Percentiles rank a stretch among this genome's conserved stretches.
Conservation (phyloP, 176 grass and related monocot genomes). For the Cenchrus americanus region DNA sequence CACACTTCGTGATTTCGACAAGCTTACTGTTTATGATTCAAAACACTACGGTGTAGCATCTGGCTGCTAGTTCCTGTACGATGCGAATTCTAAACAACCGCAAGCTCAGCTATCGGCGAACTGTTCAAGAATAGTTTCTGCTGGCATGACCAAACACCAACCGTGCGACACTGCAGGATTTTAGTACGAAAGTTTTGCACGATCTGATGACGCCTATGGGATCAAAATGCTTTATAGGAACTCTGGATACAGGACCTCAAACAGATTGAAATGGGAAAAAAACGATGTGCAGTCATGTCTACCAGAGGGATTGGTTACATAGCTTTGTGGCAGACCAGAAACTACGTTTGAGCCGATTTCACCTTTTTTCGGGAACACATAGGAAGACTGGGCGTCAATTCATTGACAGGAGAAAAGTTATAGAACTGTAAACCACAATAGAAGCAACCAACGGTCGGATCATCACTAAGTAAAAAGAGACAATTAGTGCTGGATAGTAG, state of each 20-base stretch:
- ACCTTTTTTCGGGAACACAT: not conserved
- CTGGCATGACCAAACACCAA: constrained; percentile 24
- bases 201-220: not conserved
- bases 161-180: not conserved
- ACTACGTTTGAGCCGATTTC: not conserved
- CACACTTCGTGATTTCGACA: not conserved
- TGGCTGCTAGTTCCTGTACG: not conserved
- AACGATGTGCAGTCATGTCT: not conserved
- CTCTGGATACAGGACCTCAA: not conserved
- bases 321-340: not conserved
- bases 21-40: not conserved
- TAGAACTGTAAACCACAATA: not conserved
- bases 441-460: not conserved
- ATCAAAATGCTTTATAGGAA: not conserved
- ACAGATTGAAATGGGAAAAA: not conserved
- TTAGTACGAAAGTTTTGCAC: not conserved
- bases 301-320: not conserved
- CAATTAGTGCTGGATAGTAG: too few species aligned
- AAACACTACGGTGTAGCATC: not conserved
- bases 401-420: not conserved
- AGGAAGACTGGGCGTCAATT: constrained; percentile 6
- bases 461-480: not conserved
- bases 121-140: constrained; percentile 13
- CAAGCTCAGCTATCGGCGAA: not conserved
- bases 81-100: not conserved